These are phyloP conservation scores for Clarireedia homoeocarpa DNA, from an alignment of 2,329 filamentous ascomycete genomes.

Conservation along the genomic window DNA sequence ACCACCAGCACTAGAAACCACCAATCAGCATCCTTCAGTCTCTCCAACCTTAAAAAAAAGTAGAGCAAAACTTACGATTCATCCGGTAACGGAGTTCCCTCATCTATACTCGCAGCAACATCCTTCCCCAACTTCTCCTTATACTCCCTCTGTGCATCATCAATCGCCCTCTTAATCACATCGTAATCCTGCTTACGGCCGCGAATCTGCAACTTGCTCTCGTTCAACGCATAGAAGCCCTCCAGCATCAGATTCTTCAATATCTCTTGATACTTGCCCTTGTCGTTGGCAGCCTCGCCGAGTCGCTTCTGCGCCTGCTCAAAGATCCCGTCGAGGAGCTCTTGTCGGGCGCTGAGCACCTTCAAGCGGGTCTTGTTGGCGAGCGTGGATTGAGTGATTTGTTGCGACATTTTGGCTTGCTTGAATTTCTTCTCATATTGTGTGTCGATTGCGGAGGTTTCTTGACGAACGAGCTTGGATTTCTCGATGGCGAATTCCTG, in stretches of 20 bases:
- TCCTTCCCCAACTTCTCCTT: slow-evolving; percentile 70
- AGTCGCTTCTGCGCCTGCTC: slow-evolving; percentile 71
- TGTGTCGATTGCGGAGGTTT: slow-evolving; percentile 85
- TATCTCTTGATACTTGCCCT: slow-evolving; percentile 65
- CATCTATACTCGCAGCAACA: slow-evolving; percentile 63
- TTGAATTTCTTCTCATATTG: slow-evolving; percentile 99
- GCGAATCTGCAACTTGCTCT: slow-evolving; percentile 67
- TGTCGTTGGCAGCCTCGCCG: slow-evolving; percentile 55
- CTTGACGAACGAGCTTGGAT: slow-evolving; percentile 93
- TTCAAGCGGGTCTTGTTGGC: slow-evolving; percentile 93
- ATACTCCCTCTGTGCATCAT: slow-evolving; percentile 72
- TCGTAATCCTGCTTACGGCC: slow-evolving; percentile 74
- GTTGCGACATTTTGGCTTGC: slow-evolving; percentile 95
- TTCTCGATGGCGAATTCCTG: slow-evolving; percentile 95
- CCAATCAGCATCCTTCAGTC: slow-evolving; percentile 6
- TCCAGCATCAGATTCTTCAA: slow-evolving; percentile 80
- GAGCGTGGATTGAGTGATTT: slow-evolving; percentile 93
- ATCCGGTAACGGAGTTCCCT: slow-evolving; percentile 71
- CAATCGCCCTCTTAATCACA: slow-evolving; percentile 67
- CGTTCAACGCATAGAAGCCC: slow-evolving; percentile 80
- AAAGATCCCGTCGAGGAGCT: slow-evolving; percentile 85
- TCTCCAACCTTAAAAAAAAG: background rate
- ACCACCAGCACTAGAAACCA: slow-evolving; percentile 63
- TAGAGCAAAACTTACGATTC: slow-evolving; percentile 58
- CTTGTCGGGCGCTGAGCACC: slow-evolving; percentile 80